Evolutionary conservation across 208 protist species (phyloP), one percentile per base, ranked within the genome.

Genomic region (Tetramitus jugosus): DNA sequence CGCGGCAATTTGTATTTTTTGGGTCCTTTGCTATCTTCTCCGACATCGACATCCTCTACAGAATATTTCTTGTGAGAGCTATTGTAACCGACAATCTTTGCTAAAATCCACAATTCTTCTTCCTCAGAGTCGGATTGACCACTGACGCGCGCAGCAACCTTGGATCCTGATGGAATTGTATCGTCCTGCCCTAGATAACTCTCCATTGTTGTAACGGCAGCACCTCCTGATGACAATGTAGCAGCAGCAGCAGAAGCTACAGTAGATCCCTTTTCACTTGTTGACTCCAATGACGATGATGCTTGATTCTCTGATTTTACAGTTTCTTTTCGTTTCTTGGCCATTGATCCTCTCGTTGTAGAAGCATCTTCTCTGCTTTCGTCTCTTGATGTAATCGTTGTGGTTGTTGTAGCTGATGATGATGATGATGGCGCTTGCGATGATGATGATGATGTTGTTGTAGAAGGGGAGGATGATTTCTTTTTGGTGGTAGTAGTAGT

Each of bases 81-180:
- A 49, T 35, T 23, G 31, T 71, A 71, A 49, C 49, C 49, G 7
- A 71, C 8, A 29, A 71, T 33, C 8, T 35, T 49, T 40, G 39
- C 65, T 37, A 71, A 71, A 49, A 71, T 71, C 65, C 65, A 71
- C n/a, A n/a, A n/a, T n/a, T n/a, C n/a, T n/a, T n/a, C n/a, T n/a
- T n/a, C n/a, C n/a, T n/a, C n/a, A n/a, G n/a, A n/a, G 31, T 71
- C 65, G 23, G 23, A 35, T 49, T 35, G 4, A 33, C 40, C 65
- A 71, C 39, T 49, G 20, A 49, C 35, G 29, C 40, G 43, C 26
- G 65, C 65, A 33, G 65, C 65, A 7, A 71, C 65, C 35, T 71
- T 71, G 8, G 14, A n/a, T 33, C 33, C 33, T 4, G 35, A 20
- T 31, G 35, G 35, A 13, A 71, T 42, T 33, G 4, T 26, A 40